Base-by-base conservation (phyloP, 1,284 basidiomycete genomes). In the Cutaneotrichosporon dermatis region DNA sequence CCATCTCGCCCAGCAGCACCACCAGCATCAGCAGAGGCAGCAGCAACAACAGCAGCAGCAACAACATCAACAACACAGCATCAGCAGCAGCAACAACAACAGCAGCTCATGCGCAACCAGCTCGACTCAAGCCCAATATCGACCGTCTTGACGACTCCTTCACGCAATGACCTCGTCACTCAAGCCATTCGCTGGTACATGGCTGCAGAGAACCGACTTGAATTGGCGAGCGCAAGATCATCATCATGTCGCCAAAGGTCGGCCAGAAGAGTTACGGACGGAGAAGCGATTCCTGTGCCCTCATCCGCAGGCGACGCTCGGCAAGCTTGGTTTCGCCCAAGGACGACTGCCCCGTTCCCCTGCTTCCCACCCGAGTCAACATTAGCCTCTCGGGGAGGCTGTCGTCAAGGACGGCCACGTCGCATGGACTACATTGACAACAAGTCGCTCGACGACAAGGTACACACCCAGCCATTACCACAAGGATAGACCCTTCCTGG, bases 221-320 rank as follows among this genome's bases (percentile, higher is more conserved):
- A 88, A 1, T 88, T 90, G 94, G 94, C 51, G 94, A 98, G 78
- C 85, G 92, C 54, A 93, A 90, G 10, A 86, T 98, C 62, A 88
- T 96, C 60, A 89, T 98, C 71, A 92, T 96, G 89, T 94, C 92
- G 33, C 92, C 90, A 74, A 92, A 90, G 73, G 92, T 97, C 43
- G 95, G 92, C 3, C 95, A 98, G 80, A 96, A 97, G 76, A 92
- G 90, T 15, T 98, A 98, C 72, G 93, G 92, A 92, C 88, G 10
- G 94, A 98, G 79, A 96, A 97, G 79, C 85, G 94, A 52, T 97
- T 97, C 83, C 83, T 98, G 12, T 96, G 93, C 72, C 95, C 95
- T 2, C 94, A 93, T 55, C 94, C 94, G 4, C 92, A 92, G 51
- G 94, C 92, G 40, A 88, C 93, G 70, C 85, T 98, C 81, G 95